phyloP scores from a whole-genome alignment of 306 rosid genomes.

The Rosa chinensis region DNA sequence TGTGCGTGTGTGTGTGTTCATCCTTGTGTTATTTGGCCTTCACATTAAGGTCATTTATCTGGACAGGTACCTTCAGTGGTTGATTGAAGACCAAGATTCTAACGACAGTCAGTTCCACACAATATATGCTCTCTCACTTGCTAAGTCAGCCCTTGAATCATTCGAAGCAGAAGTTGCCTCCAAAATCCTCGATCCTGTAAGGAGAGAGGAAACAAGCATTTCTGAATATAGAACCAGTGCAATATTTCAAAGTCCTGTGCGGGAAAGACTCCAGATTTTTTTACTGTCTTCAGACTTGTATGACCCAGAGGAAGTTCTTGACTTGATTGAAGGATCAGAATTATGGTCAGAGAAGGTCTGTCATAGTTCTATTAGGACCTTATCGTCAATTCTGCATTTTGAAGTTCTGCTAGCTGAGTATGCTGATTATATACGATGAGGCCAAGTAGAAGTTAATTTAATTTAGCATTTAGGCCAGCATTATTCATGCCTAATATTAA shows the following conservation, averaged over 20 bases:
- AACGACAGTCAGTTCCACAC: slow-evolving; percentile 77
- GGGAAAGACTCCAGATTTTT: slow-evolving; percentile 83
- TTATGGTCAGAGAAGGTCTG: slow-evolving; percentile 91
- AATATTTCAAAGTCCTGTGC: slow-evolving; percentile 68
- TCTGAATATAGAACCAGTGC: slow-evolving; percentile 35
- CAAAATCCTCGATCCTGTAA: slow-evolving; percentile 46
- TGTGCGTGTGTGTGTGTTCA: too few relatives aligned
- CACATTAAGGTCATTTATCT: slow-evolving; percentile 26
- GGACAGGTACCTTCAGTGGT: slow-evolving; percentile 88
- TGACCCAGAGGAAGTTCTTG: slow-evolving; percentile 95
- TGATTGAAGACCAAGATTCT: slow-evolving; percentile 91
- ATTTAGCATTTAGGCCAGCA: not conserved
- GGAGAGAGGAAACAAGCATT: slow-evolving; percentile 27
- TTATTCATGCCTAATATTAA: slow-evolving; percentile 5
- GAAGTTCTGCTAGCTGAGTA: slow-evolving; percentile 10
- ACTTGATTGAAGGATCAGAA: slow-evolving; percentile 91
- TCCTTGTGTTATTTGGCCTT: not conserved
- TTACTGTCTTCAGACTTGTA: slow-evolving; percentile 88
- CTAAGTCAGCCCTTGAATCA: slow-evolving; percentile 79
- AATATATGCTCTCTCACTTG: slow-evolving; percentile 86
- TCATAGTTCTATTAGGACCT: slow-evolving; percentile 18
- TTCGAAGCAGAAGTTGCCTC: slow-evolving; percentile 48
- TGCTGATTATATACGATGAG: slow-evolving; percentile 19
- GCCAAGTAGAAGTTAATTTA: not conserved
- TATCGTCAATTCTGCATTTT: slow-evolving; percentile 21